These are phyloP conservation scores for Alternaria ventricosa DNA, from an alignment of 2,329 filamentous ascomycete species.

Conservation along the genomic window DNA sequence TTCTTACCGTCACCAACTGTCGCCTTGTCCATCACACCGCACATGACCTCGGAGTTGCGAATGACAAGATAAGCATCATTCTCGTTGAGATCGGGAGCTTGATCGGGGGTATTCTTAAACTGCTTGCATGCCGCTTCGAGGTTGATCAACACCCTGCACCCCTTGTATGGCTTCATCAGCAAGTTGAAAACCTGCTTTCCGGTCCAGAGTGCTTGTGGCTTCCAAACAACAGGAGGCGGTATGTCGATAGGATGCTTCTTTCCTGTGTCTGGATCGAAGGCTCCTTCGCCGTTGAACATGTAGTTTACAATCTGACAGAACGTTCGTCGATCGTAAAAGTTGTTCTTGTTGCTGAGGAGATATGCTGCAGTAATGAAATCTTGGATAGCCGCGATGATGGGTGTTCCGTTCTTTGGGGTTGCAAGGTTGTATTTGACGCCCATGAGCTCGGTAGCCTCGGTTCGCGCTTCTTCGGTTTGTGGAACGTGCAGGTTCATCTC, in stretches of 20 bases:
- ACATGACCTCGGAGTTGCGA: slow-evolving; percentile 97
- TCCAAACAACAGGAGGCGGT: slow-evolving; percentile 84
- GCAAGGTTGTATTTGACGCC: slow-evolving; percentile 95
- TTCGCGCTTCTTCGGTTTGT: slow-evolving; percentile 94
- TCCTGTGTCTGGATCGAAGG: slow-evolving; percentile 55
- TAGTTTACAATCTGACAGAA: slow-evolving; percentile 92
- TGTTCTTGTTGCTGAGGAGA: slow-evolving; percentile 87
- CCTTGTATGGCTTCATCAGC: slow-evolving; percentile 84
- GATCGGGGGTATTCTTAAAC: slow-evolving; percentile 68
- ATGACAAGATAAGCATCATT: slow-evolving; percentile 87
- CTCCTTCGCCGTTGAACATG: slow-evolving; percentile 80
- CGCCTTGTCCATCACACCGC: slow-evolving; percentile 95
- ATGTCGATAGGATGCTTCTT: slow-evolving; percentile 73
- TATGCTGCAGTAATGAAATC: slow-evolving; percentile 98
- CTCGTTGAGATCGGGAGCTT: slow-evolving; percentile 77
- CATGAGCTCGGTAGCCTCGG: slow-evolving; percentile 96
- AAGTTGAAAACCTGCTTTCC: slow-evolving; percentile 97
- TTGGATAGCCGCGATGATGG: slow-evolving; percentile 98
- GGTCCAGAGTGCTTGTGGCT: slow-evolving; percentile 89
- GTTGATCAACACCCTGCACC: slow-evolving; percentile 85
- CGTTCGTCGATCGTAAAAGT: slow-evolving; percentile 85
- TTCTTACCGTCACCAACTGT: slow-evolving; percentile 98
- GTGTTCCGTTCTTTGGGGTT: slow-evolving; percentile 96
- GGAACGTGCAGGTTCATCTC: slow-evolving; percentile 99
- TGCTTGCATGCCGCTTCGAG: slow-evolving; percentile 91